phyloP scores from a whole-genome alignment of 257 asterid species.

The Nicotiana benthamiana region DNA sequence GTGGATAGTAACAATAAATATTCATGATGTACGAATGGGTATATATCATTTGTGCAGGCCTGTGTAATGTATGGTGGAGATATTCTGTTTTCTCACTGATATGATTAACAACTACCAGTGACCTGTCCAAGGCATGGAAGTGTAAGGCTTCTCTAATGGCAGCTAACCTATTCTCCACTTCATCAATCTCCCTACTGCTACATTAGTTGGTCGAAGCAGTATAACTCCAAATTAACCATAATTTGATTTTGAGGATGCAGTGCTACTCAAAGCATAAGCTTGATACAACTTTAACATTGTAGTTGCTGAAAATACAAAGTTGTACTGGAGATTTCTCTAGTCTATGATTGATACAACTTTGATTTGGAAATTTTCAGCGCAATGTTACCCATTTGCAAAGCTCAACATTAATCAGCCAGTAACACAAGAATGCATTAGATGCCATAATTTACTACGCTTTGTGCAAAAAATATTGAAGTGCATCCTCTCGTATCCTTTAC shows the following conservation, averaged over 20 bases:
- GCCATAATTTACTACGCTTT: not conserved
- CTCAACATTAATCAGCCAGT: not conserved
- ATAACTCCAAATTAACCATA: not conserved
- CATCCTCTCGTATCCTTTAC: not conserved
- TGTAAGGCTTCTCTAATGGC: slow-evolving; percentile 50
- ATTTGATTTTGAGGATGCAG: not conserved
- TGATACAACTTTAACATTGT: not conserved
- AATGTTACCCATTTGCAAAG: not conserved
- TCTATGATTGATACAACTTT: not conserved
- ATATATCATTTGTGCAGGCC: not conserved
- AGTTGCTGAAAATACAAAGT: not conserved
- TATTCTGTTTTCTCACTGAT: not conserved
- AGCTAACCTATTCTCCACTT: slow-evolving; percentile 57
- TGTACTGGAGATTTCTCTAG: not conserved
- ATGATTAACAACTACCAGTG: too few species aligned
- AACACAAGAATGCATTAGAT: not conserved
- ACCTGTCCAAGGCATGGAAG: not conserved
- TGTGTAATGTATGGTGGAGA: not conserved
- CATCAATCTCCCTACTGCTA: slow-evolving; percentile 46
- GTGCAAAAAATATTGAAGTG: not conserved
- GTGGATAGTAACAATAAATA: slow-evolving; percentile 7
- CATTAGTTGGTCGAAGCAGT: not conserved
- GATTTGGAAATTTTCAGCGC: not conserved
- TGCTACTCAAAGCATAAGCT: not conserved
- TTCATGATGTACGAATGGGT: not conserved